These are phyloP conservation scores for Epichloe coenophiala DNA, from an alignment of 2,329 filamentous ascomycete genomes.

Conservation along the genomic window DNA sequence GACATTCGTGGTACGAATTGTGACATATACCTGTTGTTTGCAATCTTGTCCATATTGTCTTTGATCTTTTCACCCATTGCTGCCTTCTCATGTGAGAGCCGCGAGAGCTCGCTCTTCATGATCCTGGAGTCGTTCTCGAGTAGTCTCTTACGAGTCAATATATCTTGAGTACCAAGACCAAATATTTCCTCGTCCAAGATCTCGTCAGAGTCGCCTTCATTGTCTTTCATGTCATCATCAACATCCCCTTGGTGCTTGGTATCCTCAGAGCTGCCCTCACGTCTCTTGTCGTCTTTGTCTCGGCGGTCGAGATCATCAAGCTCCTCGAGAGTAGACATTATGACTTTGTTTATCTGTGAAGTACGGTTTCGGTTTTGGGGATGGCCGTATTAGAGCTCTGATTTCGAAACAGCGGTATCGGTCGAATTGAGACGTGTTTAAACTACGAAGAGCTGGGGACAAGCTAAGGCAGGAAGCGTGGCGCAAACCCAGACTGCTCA, in stretches of 20 bases:
- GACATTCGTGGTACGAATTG: background rate
- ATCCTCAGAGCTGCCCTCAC: constrained; percentile 20
- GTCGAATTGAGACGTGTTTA: background rate
- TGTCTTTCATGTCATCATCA: constrained; percentile 83
- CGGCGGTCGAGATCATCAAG: constrained; percentile 78
- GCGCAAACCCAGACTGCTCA: constrained; percentile 3
- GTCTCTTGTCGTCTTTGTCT: constrained; percentile 56
- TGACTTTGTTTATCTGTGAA: constrained; percentile 9
- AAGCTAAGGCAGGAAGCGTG: constrained; percentile 10
- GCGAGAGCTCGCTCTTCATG: constrained; percentile 95
- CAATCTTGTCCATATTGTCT: constrained; percentile 97
- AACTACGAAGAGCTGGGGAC: background rate
- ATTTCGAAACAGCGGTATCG: background rate
- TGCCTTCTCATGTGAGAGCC: constrained; percentile 86
- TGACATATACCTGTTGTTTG: constrained; percentile 74
- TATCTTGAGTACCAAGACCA: constrained; percentile 84
- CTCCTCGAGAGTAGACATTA: constrained; percentile 84
- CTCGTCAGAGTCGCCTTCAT: constrained; percentile 59
- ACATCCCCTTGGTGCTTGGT: constrained; percentile 36
- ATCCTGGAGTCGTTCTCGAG: constrained; percentile 96
- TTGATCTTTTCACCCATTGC: constrained; percentile 98
- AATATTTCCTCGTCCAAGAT: constrained; percentile 89
- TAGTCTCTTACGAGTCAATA: constrained; percentile 77
- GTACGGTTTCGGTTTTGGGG: background rate
- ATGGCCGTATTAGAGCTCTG: background rate